Evolutionary conservation across 2,329 filamentous ascomycete genomes (phyloP).

Genomic region (Penicillium glabrum): DNA sequence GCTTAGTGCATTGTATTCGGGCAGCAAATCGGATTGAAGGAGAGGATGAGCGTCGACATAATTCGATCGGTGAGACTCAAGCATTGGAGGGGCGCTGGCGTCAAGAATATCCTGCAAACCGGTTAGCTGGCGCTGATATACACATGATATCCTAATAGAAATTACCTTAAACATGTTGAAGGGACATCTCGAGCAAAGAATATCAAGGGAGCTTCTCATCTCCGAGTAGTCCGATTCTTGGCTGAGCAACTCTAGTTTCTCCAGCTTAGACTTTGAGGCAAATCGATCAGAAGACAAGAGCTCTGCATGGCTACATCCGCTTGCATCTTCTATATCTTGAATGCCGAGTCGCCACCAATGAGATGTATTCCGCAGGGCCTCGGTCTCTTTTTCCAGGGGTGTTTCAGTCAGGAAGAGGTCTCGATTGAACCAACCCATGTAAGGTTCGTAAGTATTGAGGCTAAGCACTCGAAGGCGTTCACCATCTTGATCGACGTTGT

Average conservation of each 20-base stretch:
- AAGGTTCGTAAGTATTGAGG: slow-evolving; percentile 70
- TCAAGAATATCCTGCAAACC: slow-evolving; percentile 57
- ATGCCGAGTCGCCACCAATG: slow-evolving; percentile 67
- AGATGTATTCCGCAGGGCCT: slow-evolving; percentile 65
- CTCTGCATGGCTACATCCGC: slow-evolving; percentile 41
- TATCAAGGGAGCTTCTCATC: slow-evolving; percentile 37
- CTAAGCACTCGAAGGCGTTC: slow-evolving; percentile 76
- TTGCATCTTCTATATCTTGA: slow-evolving; percentile 54
- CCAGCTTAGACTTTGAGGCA: slow-evolving; percentile 15
- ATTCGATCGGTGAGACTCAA: slow-evolving; percentile 53
- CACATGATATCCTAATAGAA: not conserved
- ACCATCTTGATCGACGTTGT: slow-evolving; percentile 66
- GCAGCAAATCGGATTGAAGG: slow-evolving; percentile 51
- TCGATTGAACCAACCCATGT: slow-evolving; percentile 74
- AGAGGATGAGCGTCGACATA: slow-evolving; percentile 56
- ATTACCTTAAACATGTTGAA: slow-evolving; percentile 31
- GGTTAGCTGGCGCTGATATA: slow-evolving; percentile 15
- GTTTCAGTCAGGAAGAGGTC: slow-evolving; percentile 52
- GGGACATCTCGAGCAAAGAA: slow-evolving; percentile 31
- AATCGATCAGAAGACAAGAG: slow-evolving; percentile 2
- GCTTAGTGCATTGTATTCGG: slow-evolving; percentile 46
- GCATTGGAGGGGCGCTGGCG: slow-evolving; percentile 60
- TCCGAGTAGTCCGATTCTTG: slow-evolving; percentile 33
- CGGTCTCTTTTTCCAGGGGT: slow-evolving; percentile 55
- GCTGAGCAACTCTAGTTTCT: slow-evolving; percentile 28